Evolutionary conservation across 306 rosid species (phyloP).

Genomic region (Pterocarpus santalinus): DNA sequence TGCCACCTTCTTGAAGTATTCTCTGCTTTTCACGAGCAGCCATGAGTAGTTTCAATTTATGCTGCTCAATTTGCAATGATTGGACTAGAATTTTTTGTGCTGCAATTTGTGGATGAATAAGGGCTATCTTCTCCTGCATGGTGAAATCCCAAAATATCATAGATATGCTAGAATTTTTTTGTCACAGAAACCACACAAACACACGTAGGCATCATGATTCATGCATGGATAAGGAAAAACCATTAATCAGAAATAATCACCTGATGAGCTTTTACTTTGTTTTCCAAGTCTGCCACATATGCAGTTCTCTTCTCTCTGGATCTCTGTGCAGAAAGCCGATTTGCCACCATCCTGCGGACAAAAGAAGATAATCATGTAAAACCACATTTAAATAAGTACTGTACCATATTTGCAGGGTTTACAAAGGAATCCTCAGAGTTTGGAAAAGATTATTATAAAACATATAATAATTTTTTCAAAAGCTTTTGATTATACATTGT

Average conservation of each 20-base stretch:
- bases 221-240: neutral
- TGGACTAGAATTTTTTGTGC: slow-evolving; percentile 9
- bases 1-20: slow-evolving; percentile 53
- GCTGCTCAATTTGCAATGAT: slow-evolving; percentile 48
- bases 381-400: no score
- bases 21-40: slow-evolving; percentile 29
- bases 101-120: slow-evolving; percentile 47
- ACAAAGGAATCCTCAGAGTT: no score
- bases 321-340: neutral
- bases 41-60: slow-evolving; percentile 43
- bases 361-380: neutral
- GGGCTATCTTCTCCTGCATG: slow-evolving; percentile 47
- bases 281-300: slow-evolving; percentile 11
- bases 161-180: neutral
- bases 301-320: slow-evolving; percentile 5
- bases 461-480: no score
- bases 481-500: no score
- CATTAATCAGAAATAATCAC: slow-evolving; percentile 10
- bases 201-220: neutral
- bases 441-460: no score
- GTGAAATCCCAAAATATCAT: neutral
- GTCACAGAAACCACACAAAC: neutral
- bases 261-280: neutral
- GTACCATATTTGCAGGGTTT: no score
- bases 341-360: slow-evolving; percentile 20